Percentiles rank a stretch among this genome's conserved stretches.
Conservation (phyloP, 2,329 filamentous ascomycete species). For the Elsinoe fawcettii region DNA sequence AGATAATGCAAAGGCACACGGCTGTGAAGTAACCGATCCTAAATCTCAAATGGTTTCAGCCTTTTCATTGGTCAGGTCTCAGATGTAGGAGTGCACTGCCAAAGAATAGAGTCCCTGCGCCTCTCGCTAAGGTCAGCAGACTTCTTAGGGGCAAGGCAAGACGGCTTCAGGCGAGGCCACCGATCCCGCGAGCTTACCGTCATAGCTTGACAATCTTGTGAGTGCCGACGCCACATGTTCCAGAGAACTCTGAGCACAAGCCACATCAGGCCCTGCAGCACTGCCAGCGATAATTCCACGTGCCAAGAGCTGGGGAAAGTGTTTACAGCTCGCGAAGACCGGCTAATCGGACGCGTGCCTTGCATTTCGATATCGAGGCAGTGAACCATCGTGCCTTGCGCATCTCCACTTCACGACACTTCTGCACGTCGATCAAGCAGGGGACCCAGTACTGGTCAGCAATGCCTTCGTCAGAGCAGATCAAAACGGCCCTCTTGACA, state of each 20-base stretch:
- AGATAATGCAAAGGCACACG: conserved; percentile 9
- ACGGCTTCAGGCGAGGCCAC: background rate
- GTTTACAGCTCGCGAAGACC: background rate
- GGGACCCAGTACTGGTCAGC: background rate
- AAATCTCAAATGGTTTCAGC: background rate
- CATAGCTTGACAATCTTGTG: background rate
- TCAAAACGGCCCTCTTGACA: conserved; percentile 62
- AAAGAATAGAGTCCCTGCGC: background rate
- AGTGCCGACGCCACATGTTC: background rate
- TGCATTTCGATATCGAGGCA: background rate
- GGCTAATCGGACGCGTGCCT: conserved; percentile 12
- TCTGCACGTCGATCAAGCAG: conserved; percentile 7
- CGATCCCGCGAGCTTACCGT: background rate
- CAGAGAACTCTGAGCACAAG: background rate
- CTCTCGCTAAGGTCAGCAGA: conserved; percentile 1
- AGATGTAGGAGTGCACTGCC: background rate
- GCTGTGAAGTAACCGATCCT: conserved; percentile 1
- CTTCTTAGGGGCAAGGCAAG: background rate
- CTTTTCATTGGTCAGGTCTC: conserved; percentile 8
- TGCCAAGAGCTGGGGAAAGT: background rate
- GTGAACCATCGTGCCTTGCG: conserved; percentile 6
- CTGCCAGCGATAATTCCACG: too few relatives aligned
- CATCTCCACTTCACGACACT: background rate
- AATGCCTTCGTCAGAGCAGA: conserved; percentile 40
- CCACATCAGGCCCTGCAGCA: conserved; percentile 2